These are phyloP conservation scores for Mycena alexandri DNA, from an alignment of 768 basidiomycete genomes.

Conservation along the genomic window DNA sequence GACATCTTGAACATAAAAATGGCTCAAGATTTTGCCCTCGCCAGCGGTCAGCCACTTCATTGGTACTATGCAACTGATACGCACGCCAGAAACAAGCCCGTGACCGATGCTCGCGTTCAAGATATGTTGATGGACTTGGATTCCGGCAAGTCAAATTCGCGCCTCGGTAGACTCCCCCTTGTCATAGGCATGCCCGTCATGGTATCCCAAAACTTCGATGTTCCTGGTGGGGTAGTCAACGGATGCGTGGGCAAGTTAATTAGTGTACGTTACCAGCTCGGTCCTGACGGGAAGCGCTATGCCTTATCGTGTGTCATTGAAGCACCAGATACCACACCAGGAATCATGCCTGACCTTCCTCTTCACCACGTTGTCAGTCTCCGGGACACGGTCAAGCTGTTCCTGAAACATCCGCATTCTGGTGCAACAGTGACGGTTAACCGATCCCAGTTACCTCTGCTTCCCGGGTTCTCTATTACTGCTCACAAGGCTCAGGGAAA, in stretches of 20 bases:
- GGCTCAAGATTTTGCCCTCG: background rate
- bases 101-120: too few relatives aligned
- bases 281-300: constrained; percentile 26
- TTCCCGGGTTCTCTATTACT: too few relatives aligned
- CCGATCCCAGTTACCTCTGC: too few relatives aligned
- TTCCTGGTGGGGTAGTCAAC: constrained; percentile 44
- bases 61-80: constrained; percentile 24
- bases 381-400: too few relatives aligned
- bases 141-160: constrained; percentile 28
- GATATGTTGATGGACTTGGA: too few relatives aligned
- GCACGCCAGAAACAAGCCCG: constrained; percentile 40
- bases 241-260: constrained; percentile 35
- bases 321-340: too few relatives aligned
- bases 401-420: too few relatives aligned
- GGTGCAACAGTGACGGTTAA: too few relatives aligned
- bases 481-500: too few relatives aligned
- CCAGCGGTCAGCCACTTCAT: background rate
- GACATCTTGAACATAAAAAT: background rate
- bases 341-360: too few relatives aligned
- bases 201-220: constrained; percentile 43
- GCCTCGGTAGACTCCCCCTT: constrained; percentile 39
- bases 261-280: constrained; percentile 32
- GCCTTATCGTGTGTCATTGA: constrained; percentile 36
- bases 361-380: too few relatives aligned
- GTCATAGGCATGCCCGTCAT: constrained; percentile 48